Percentiles rank a stretch among this genome's conserved stretches.
These are phyloP conservation scores for Entomortierella beljakovae DNA, from an alignment of 192 early-diverging fungal genomes.

Conservation along the genomic window DNA sequence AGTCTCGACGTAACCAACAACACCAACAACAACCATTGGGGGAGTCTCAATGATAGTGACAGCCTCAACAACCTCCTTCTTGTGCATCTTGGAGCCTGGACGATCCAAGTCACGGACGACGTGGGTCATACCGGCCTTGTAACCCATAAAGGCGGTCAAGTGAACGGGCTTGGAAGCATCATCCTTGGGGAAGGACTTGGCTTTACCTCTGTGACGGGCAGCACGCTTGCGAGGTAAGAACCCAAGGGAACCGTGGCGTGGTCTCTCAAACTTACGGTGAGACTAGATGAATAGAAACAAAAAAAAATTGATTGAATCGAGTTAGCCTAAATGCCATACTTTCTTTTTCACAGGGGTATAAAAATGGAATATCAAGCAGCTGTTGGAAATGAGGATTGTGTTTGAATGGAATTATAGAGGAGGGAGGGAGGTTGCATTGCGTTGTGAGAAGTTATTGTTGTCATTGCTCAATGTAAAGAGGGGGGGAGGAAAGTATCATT, in stretches of 20 bases:
- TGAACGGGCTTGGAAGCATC: slow-evolving; percentile 94
- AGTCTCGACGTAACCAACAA: slow-evolving; percentile 99
- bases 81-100: slow-evolving; percentile 99
- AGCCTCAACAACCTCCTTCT: slow-evolving; percentile 99
- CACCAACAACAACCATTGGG: slow-evolving; percentile 96
- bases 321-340: too few species aligned
- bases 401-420: too few species aligned
- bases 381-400: too few species aligned
- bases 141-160: slow-evolving; percentile 99
- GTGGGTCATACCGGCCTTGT: slow-evolving; percentile 99
- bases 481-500: too few species aligned
- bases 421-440: too few species aligned
- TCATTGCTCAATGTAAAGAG: too few species aligned
- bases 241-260: slow-evolving; percentile 89
- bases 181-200: slow-evolving; percentile 99
- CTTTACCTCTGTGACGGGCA: slow-evolving; percentile 91
- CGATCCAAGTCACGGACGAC: slow-evolving; percentile 99
- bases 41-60: slow-evolving; percentile 99
- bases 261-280: slow-evolving; percentile 98
- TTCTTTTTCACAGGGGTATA: too few species aligned
- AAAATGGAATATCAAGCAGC: too few species aligned
- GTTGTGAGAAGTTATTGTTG: too few species aligned
- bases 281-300: slow-evolving; percentile 22
- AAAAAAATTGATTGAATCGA: not conserved
- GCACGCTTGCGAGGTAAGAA: slow-evolving; percentile 93